Conservation (phyloP, 495 filamentous ascomycete species). For the Oleoguttula mirabilis region DNA sequence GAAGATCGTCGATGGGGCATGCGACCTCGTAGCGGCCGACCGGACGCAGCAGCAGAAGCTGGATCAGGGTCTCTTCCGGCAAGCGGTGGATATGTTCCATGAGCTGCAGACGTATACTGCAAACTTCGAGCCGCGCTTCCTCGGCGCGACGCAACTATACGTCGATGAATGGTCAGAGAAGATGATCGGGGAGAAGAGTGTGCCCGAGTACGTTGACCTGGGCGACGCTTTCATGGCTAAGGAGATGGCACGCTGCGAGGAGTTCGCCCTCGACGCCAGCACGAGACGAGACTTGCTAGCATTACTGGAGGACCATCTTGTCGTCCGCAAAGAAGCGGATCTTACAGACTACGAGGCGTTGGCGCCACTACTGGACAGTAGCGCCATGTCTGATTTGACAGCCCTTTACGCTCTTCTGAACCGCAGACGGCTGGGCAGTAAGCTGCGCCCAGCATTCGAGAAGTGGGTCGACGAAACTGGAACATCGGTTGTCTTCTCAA, state of each 20-base stretch:
- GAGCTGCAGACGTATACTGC: conserved; percentile 64
- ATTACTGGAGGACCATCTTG: conserved; percentile 53
- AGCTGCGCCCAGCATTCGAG: conserved; percentile 60
- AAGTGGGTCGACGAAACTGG: conserved; percentile 69
- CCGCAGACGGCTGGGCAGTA: conserved; percentile 48
- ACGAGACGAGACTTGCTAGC: conserved; percentile 66
- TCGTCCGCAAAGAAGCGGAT: conserved; percentile 43
- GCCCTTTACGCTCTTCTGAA: conserved; percentile 66
- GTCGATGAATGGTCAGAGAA: conserved; percentile 53
- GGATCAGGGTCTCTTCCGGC: conserved; percentile 35
- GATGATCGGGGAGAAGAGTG: conserved; percentile 40
- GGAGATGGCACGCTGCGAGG: conserved; percentile 62
- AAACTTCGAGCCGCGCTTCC: conserved; percentile 65
- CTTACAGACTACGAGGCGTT: conserved; percentile 40
- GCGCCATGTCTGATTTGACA: conserved; percentile 53
- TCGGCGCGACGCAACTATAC: conserved; percentile 52
- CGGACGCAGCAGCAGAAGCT: conserved; percentile 37
- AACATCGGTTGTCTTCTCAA: conserved; percentile 65
- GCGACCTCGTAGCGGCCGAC: conserved; percentile 61
- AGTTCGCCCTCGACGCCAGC: conserved; percentile 65
- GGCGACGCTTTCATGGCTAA: conserved; percentile 52
- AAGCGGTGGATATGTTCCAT: conserved; percentile 68
- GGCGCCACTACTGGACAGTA: conserved; percentile 52
- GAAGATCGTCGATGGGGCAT: conserved; percentile 57
- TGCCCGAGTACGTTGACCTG: conserved; percentile 59